A percentile compares a stretch with the other conserved stretches of the same genome.
Evolutionary conservation across 257 asterid species (phyloP).

Genomic region (Nicotiana noctiflora): DNA sequence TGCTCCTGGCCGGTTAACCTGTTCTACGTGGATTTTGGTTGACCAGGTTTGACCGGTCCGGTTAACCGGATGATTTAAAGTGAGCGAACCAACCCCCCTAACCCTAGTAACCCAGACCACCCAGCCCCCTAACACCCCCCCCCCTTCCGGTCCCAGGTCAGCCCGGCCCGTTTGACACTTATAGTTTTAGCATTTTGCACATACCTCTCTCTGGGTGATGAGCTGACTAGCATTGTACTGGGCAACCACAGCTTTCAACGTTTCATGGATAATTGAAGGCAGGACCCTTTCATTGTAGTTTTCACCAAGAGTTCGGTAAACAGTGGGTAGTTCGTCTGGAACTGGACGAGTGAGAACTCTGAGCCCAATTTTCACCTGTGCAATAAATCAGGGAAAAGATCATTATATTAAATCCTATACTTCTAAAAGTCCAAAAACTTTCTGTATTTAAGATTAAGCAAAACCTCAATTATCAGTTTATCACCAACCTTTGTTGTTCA

Average conservation of each 20-base stretch:
- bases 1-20: too few relatives aligned
- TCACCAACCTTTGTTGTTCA: not conserved
- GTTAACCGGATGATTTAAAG: too few relatives aligned
- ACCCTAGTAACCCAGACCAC: too few relatives aligned
- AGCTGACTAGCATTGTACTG: conserved; percentile 95
- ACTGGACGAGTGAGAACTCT: conserved; percentile 88
- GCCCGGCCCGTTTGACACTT: too few relatives aligned
- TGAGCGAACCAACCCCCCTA: too few relatives aligned
- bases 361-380: conserved; percentile 85
- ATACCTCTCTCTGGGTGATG: conserved; percentile 93
- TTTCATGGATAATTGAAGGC: conserved; percentile 87
- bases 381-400: conserved; percentile 1
- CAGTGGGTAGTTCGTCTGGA: conserved; percentile 76
- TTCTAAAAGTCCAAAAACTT: not conserved
- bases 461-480: not conserved
- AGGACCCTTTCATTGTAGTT: conserved; percentile 81
- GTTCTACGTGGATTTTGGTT: too few relatives aligned
- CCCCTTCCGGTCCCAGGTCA: too few relatives aligned
- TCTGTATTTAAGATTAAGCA: not conserved
- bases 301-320: conserved; percentile 78
- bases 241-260: conserved; percentile 87
- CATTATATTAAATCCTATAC: not conserved
- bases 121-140: too few relatives aligned
- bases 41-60: too few relatives aligned
- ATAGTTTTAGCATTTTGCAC: not conserved